Evolutionary conservation across 305 asterid species (phyloP), one percentile per base, ranked within the genome.

Genomic region (Andrographis paniculata): DNA sequence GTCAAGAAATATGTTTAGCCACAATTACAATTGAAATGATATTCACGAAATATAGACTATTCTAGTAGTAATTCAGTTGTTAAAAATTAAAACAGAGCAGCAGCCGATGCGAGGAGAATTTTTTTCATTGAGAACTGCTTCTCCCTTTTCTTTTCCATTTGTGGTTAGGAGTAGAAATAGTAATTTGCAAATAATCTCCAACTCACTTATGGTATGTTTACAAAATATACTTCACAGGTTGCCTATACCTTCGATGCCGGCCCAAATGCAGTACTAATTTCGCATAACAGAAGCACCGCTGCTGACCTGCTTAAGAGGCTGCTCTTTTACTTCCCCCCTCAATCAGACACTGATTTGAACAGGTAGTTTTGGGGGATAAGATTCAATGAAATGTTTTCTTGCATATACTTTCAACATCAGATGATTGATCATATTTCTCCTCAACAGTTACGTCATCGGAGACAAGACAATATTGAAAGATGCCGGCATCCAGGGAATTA

Each of bases 201-300:
- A n/a, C n/a, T n/a, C n/a, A n/a, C n/a, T n/a, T n/a, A n/a, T n/a
- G n/a, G n/a, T n/a, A n/a, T n/a, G n/a, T n/a, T n/a, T n/a, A n/a
- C n/a, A n/a, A 24, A 10, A 33, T 37, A 50, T 56, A 50, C 39
- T 45, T 54, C 31, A 33, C 86, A 82, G 98, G 93, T 80, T 38
- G 93, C 95, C 37, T 89, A 80, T 56, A 85, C 94, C 51, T 86
- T 76, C 37, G 98, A 85, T 56, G 95, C 97, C 12, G 97, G 98
- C 50, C 98, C 98, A 41, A 85, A 89, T 57, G 95, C 95, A 43
- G 95, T 85, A 23, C 42, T 89, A 52, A 85, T 89, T 69, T 75
- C 98, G 39, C 86, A 71, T 15, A 69, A 89, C 68, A 76, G 96
- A 68, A 76, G 71, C 58, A 59, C 72, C 52, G 92, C 92, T 14